phyloP scores from a whole-genome alignment of 2,329 filamentous ascomycete species.

The Colletotrichum chlorophyti region DNA sequence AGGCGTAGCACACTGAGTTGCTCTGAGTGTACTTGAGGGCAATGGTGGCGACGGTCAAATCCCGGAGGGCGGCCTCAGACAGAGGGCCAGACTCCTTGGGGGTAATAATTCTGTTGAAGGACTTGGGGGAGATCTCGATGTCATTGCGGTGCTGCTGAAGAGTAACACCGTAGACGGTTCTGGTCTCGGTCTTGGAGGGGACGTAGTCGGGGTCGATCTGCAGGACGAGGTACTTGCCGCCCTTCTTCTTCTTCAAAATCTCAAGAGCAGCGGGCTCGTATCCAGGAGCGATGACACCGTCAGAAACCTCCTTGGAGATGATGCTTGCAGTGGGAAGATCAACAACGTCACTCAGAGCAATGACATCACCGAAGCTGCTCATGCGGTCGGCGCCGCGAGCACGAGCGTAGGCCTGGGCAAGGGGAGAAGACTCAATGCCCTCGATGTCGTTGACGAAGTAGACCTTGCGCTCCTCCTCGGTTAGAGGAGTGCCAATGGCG shows the following conservation, averaged over 20 bases:
- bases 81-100: constrained; percentile 79
- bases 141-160: constrained; percentile 94
- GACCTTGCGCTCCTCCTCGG: constrained; percentile 88
- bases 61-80: constrained; percentile 82
- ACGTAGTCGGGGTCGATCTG: constrained; percentile 91
- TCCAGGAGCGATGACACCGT: constrained; percentile 91
- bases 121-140: constrained; percentile 81
- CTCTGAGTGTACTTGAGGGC: constrained; percentile 98
- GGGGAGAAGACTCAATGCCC: constrained; percentile 82
- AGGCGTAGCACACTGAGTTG: constrained; percentile 97
- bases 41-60: constrained; percentile 94
- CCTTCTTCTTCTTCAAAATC: constrained; percentile 98
- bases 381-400: constrained; percentile 96
- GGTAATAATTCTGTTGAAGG: constrained; percentile 85
- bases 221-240: constrained; percentile 92
- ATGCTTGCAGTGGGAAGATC: constrained; percentile 95
- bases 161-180: constrained; percentile 89
- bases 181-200: constrained; percentile 80
- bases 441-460: constrained; percentile 98
- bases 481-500: constrained; percentile 89
- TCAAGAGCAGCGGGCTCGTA: constrained; percentile 87
- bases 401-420: constrained; percentile 95
- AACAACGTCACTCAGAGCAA: constrained; percentile 89
- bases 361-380: constrained; percentile 98
- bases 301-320: constrained; percentile 96